phyloP scores from a whole-genome alignment of 257 asterid genomes.

The Ballota nigra region DNA sequence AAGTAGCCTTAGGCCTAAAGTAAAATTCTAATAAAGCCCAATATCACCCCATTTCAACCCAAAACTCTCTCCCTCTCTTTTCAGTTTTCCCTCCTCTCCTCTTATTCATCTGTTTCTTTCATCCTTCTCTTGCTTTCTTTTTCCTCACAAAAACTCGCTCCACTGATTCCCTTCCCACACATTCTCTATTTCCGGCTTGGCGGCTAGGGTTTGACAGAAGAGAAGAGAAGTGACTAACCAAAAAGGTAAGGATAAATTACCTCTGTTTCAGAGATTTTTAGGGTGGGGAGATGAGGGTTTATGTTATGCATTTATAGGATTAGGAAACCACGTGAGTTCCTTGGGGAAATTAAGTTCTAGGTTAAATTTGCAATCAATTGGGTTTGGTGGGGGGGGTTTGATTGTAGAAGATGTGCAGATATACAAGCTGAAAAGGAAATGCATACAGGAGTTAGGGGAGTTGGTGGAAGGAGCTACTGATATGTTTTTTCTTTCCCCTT shows the following conservation, averaged over 20 bases:
- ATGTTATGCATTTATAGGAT: neutral
- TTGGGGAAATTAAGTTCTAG: neutral
- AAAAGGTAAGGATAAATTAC: neutral
- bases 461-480: conserved; percentile 39
- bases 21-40: neutral
- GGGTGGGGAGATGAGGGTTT: neutral
- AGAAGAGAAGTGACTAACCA: too few relatives aligned
- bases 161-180: too few relatives aligned
- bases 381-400: neutral
- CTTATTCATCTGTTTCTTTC: neutral
- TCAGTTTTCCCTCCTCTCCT: neutral
- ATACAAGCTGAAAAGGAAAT: conserved; percentile 28
- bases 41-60: neutral
- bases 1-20: too few relatives aligned
- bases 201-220: too few relatives aligned
- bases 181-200: too few relatives aligned
- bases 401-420: conserved; percentile 5
- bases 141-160: too few relatives aligned
- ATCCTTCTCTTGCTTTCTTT: too few relatives aligned
- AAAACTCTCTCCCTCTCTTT: neutral
- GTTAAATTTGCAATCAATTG: neutral
- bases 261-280: neutral
- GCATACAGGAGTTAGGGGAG: conserved; percentile 57
- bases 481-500: neutral
- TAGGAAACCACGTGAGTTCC: neutral